Conservation (phyloP, 805 yeast genomes). For the Limtongozyma cylindracea region DNA sequence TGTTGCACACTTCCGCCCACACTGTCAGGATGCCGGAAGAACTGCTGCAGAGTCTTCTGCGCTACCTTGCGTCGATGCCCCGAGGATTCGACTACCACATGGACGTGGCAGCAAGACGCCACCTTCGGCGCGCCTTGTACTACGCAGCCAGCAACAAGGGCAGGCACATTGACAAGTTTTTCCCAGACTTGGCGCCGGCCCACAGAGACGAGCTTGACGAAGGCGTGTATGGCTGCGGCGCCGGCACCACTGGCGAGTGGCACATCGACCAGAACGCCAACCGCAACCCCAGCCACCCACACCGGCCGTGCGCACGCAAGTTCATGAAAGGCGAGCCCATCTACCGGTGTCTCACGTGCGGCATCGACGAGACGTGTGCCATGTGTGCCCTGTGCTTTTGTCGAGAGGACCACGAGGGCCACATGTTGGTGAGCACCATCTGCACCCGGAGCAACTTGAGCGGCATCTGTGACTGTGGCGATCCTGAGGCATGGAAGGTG, state of each 20-base stretch:
- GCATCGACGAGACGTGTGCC: conserved; percentile 65
- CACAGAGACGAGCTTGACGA: background rate
- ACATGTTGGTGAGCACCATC: conserved; percentile 37
- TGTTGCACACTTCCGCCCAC: background rate
- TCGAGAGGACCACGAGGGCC: conserved; percentile 44
- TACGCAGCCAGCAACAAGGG: conserved; percentile 16
- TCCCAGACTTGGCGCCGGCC: conserved; percentile 7
- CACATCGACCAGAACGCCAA: conserved; percentile 4
- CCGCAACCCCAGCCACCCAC: conserved; percentile 4
- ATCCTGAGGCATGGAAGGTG: conserved; percentile 54
- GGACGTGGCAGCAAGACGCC: conserved; percentile 5
- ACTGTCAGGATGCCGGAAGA: background rate
- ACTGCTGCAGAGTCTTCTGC: background rate
- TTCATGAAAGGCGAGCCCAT: conserved; percentile 65
- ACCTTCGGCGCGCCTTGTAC: conserved; percentile 16
- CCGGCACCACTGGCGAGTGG: conserved; percentile 5
- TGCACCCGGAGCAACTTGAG: conserved; percentile 46
- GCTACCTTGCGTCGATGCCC: background rate
- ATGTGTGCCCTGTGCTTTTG: conserved; percentile 58
- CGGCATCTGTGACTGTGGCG: conserved; percentile 81
- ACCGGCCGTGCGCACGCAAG: conserved; percentile 49
- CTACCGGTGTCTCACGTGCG: conserved; percentile 52
- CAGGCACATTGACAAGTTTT: conserved; percentile 11
- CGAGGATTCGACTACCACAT: background rate
- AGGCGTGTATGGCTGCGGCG: conserved; percentile 10